Evolutionary conservation across 352 stramenopile genomes (phyloP).

Genomic region (Phytophthora ramorum): DNA sequence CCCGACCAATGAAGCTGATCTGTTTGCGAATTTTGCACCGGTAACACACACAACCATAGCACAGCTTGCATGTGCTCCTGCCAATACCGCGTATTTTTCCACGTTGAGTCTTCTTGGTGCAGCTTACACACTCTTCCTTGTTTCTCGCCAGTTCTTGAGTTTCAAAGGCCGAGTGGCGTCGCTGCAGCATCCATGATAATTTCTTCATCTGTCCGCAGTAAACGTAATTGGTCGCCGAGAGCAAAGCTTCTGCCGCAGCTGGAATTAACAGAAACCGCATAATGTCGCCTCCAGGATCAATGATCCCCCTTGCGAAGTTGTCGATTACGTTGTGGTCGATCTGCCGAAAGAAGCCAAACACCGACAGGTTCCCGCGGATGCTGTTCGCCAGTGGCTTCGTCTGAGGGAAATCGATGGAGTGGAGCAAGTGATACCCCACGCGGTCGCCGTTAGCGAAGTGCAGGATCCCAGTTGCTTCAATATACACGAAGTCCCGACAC

Average conservation of each 20-base stretch:
- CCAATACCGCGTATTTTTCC: no score
- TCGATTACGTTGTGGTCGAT: conserved; percentile 44
- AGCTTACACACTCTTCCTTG: no score
- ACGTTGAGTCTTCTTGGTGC: no score
- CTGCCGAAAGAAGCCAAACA: conserved; percentile 55
- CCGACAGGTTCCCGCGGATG: conserved; percentile 43
- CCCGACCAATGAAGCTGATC: no score
- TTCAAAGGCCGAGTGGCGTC: no score
- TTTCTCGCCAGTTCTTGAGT: no score
- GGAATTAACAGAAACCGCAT: conserved; percentile 36
- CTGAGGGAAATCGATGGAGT: conserved; percentile 51
- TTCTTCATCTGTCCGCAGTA: conserved; percentile 62
- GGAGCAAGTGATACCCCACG: conserved; percentile 47
- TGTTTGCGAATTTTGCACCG: no score
- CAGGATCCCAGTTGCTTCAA: conserved; percentile 45
- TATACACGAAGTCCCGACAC: conserved; percentile 44
- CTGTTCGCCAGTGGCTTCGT: conserved; percentile 34
- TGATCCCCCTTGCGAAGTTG: conserved; percentile 40
- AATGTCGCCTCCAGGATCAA: conserved; percentile 37
- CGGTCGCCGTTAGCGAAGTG: conserved; percentile 33
- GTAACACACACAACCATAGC: no score
- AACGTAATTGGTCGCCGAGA: conserved; percentile 40
- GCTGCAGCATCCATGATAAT: no score
- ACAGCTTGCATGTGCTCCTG: no score
- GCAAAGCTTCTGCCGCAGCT: conserved; percentile 33